Conservation (phyloP, 192 early-diverging fungal species). For the Entrophospora sp. region DNA sequence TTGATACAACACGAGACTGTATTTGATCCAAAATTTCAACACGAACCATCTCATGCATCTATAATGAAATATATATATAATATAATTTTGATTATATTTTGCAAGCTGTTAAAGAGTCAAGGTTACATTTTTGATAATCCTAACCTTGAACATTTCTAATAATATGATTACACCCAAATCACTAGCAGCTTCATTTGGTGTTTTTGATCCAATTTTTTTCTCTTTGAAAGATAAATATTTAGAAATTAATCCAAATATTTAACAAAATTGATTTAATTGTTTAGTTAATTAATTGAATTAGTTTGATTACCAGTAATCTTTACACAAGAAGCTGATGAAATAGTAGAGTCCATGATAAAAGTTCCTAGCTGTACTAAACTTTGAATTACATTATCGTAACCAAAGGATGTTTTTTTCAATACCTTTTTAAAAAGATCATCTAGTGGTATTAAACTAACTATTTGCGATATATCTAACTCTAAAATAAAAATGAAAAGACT, state of each 20-base stretch:
- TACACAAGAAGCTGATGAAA: conserved; percentile 21
- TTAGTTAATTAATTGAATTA: background rate
- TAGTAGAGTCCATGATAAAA: conserved; percentile 38
- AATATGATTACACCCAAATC: conserved; percentile 38
- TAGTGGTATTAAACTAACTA: background rate
- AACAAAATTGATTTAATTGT: background rate
- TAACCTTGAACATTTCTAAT: conserved; percentile 44
- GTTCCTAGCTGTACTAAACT: conserved; percentile 42
- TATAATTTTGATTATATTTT: no score
- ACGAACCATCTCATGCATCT: conserved; percentile 56
- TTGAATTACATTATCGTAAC: conserved; percentile 47
- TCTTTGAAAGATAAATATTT: background rate
- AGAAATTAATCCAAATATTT: background rate
- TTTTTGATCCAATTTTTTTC: conserved; percentile 20
- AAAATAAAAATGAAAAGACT: background rate
- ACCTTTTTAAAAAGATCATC: conserved; percentile 30
- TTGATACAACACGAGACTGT: conserved; percentile 42
- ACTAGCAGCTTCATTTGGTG: conserved; percentile 30
- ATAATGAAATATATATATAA: background rate
- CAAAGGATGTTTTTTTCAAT: conserved; percentile 37
- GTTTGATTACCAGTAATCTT: background rate
- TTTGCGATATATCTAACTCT: background rate
- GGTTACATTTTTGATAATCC: no score
- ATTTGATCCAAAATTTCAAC: conserved; percentile 65
- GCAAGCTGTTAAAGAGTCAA: no score